Evolutionary conservation across 495 filamentous ascomycete genomes (phyloP).

Genomic region (Clavariopsis aquatica): DNA sequence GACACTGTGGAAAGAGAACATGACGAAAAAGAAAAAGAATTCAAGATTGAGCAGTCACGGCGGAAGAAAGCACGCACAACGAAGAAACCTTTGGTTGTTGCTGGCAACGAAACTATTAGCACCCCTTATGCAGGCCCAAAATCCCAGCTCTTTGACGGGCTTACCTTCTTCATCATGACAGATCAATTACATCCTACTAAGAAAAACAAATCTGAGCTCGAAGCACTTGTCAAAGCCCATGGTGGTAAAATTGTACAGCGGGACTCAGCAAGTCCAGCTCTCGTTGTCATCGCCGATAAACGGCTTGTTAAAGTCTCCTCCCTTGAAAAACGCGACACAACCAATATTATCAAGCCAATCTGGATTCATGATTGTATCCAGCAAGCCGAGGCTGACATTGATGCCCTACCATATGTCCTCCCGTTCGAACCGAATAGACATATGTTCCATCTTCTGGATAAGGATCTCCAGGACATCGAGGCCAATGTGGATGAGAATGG

Average conservation of each 20-base stretch:
- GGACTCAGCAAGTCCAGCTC: conserved; percentile 59
- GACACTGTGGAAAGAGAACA: conserved; percentile 69
- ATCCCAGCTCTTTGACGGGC: conserved; percentile 67
- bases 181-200: conserved; percentile 61
- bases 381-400: conserved; percentile 64
- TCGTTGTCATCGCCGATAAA: conserved; percentile 77
- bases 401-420: conserved; percentile 58
- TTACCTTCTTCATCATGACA: conserved; percentile 77
- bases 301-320: conserved; percentile 80
- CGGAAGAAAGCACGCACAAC: conserved; percentile 57
- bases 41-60: conserved; percentile 76
- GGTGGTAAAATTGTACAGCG: conserved; percentile 83
- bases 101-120: conserved; percentile 53
- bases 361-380: conserved; percentile 85
- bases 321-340: conserved; percentile 66
- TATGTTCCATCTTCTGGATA: conserved; percentile 57
- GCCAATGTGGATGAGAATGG: conserved; percentile 70
- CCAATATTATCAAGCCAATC: conserved; percentile 71
- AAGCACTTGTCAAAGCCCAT: conserved; percentile 81
- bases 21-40: conserved; percentile 72
- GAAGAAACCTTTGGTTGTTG: conserved; percentile 71
- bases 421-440: conserved; percentile 70
- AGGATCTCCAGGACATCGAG: conserved; percentile 50
- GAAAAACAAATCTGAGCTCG: conserved; percentile 77
- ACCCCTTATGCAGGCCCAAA: conserved; percentile 57